These are phyloP conservation scores for Peniophora sp. DNA, from an alignment of 1,284 basidiomycete species.

Conservation along the genomic window DNA sequence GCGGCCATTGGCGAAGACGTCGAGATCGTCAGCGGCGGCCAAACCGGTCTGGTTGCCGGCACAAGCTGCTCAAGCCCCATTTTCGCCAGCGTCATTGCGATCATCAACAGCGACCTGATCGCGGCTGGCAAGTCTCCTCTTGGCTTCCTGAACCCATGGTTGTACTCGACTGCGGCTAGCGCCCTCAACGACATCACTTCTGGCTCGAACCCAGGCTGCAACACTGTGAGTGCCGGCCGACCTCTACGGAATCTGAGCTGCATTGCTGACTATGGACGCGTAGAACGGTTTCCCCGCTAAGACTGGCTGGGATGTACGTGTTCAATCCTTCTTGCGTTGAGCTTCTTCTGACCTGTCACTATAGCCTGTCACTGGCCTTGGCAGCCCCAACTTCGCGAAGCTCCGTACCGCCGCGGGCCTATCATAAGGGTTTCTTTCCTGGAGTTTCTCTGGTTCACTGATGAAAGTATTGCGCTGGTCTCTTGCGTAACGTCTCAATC, in stretches of 20 bases:
- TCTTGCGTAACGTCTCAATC: no score
- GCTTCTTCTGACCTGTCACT: not conserved
- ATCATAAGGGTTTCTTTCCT: no score
- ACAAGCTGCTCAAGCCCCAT: slow-evolving; percentile 49
- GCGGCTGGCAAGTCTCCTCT: slow-evolving; percentile 30
- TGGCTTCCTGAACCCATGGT: slow-evolving; percentile 43
- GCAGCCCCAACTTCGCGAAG: slow-evolving; percentile 1
- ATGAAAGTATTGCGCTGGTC: no score
- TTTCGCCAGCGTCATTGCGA: slow-evolving; percentile 39
- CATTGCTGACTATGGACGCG: slow-evolving; percentile 4
- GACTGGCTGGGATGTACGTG: slow-evolving; percentile 6
- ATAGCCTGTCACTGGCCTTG: slow-evolving; percentile 5
- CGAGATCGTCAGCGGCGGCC: slow-evolving; percentile 20
- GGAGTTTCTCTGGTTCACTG: no score
- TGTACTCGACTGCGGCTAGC: slow-evolving; percentile 17
- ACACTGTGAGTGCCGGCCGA: slow-evolving; percentile 16
- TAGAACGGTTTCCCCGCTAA: slow-evolving; percentile 4
- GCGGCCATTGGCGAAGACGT: slow-evolving; percentile 29
- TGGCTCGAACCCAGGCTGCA: slow-evolving; percentile 7
- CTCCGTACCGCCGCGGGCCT: no score
- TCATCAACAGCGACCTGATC: slow-evolving; percentile 50
- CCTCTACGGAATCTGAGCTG: not conserved
- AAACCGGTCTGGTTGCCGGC: slow-evolving; percentile 29
- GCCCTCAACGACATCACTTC: slow-evolving; percentile 5
- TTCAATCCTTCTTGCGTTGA: not conserved